Percentiles rank a stretch among this genome's conserved stretches.
These are phyloP conservation scores for Salix suchowensis DNA, from an alignment of 345 rosid genomes.

Conservation along the genomic window DNA sequence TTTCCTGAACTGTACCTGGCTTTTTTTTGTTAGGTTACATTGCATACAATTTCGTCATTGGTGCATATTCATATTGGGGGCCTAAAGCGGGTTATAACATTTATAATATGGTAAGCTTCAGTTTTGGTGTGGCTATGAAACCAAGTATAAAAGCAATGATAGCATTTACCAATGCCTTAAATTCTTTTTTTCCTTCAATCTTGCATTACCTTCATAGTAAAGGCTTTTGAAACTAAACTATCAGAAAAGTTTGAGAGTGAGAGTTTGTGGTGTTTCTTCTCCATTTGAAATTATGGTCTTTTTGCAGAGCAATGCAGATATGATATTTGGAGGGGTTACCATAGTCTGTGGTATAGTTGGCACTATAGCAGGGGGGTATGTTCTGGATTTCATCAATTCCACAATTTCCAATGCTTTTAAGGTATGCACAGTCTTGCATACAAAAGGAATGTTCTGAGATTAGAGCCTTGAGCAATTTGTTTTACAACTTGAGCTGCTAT, in stretches of 20 bases:
- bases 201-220: neutral
- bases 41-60: slow-evolving; percentile 85
- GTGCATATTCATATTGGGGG: slow-evolving; percentile 97
- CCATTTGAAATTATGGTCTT: slow-evolving; percentile 6
- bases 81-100: slow-evolving; percentile 91
- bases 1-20: slow-evolving; percentile 2
- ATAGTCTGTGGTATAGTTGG: slow-evolving; percentile 78
- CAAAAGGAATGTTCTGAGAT: neutral
- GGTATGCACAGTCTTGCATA: slow-evolving; percentile 36
- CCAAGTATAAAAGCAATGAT: neutral
- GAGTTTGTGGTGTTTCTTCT: neutral
- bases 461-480: neutral
- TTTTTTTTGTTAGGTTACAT: slow-evolving; percentile 54
- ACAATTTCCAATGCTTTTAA: slow-evolving; percentile 90
- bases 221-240: slow-evolving; percentile 2
- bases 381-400: slow-evolving; percentile 62
- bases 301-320: slow-evolving; percentile 72
- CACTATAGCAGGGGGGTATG: slow-evolving; percentile 70
- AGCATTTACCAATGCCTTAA: neutral
- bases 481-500: neutral
- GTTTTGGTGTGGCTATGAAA: neutral
- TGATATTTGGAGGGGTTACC: slow-evolving; percentile 89
- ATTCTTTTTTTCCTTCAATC: neutral
- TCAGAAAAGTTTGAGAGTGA: neutral
- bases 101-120: slow-evolving; percentile 66